Percentiles rank a stretch among this genome's conserved stretches.
Evolutionary conservation across 805 yeast species (phyloP).

Genomic region (Sugiyamaella boreocaroliniensis): DNA sequence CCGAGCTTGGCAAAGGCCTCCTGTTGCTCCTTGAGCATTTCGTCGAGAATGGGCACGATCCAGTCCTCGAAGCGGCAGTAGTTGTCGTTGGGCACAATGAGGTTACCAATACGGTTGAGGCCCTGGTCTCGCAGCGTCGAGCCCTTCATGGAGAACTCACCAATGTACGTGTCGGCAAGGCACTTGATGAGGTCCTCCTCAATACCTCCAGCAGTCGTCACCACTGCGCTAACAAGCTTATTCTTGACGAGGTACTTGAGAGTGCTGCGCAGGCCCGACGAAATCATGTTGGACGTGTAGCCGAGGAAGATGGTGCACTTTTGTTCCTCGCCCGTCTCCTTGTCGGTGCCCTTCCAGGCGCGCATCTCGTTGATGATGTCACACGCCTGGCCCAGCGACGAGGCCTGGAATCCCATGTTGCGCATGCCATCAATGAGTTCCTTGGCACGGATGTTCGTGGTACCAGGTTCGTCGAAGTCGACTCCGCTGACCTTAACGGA

Average conservation of each 20-base stretch:
- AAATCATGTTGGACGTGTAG: conserved; percentile 90
- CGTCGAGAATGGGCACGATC: conserved; percentile 92
- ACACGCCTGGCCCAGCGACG: conserved; percentile 78
- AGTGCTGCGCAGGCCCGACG: conserved; percentile 91
- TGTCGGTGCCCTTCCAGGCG: conserved; percentile 81
- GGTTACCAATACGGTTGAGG: conserved; percentile 94
- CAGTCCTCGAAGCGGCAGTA: conserved; percentile 97
- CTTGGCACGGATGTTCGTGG: conserved; percentile 70
- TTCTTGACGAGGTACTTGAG: conserved; percentile 83
- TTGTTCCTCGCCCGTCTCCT: conserved; percentile 46
- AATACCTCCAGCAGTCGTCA: conserved; percentile 96
- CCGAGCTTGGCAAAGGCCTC: conserved; percentile 51
- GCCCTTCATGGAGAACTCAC: conserved; percentile 83
- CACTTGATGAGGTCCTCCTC: conserved; percentile 97
- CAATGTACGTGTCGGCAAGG: conserved; percentile 91
- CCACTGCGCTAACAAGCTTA: conserved; percentile 90
- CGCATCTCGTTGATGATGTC: conserved; percentile 92
- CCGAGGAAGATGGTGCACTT: conserved; percentile 92
- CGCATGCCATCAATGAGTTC: conserved; percentile 78
- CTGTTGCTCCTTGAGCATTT: conserved; percentile 83
- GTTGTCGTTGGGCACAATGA: conserved; percentile 95
- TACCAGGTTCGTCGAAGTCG: conserved; percentile 75
- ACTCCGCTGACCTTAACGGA: conserved; percentile 79
- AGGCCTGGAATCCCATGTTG: conserved; percentile 96
- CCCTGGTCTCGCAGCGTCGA: conserved; percentile 83